Conservation (phyloP, 1,284 basidiomycete genomes). For the Malassezia furfur region DNA sequence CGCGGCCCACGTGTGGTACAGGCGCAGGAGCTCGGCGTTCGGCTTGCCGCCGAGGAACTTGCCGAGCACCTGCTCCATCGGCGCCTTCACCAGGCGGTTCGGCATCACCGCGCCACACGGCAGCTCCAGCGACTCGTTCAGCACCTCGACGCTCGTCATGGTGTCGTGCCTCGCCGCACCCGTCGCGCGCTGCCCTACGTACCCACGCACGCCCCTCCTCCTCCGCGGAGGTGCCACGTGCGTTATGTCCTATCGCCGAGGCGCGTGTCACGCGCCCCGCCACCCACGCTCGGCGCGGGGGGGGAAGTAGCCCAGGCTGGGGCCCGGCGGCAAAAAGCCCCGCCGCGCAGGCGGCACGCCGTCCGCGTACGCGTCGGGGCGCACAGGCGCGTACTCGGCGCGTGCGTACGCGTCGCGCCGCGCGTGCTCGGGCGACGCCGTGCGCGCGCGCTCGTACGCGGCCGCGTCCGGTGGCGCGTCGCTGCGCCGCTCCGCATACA, state of each 20-base stretch:
- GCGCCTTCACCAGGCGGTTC: constrained; percentile 54
- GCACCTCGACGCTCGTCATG: background rate
- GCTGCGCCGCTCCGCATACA: background rate
- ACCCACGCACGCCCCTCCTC: no score
- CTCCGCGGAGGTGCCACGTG: no score
- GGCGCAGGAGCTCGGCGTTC: constrained; percentile 53
- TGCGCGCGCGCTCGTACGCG: background rate
- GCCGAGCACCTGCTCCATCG: constrained; percentile 40
- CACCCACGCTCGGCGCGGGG: background rate
- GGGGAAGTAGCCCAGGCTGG: background rate
- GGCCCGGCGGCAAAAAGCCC: background rate
- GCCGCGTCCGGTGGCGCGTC: no score
- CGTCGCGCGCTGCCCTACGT: background rate
- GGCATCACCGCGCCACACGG: constrained; percentile 54
- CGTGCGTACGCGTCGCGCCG: background rate
- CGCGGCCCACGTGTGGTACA: constrained; percentile 69
- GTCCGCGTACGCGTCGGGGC: background rate
- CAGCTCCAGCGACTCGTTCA: constrained; percentile 50
- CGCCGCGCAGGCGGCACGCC: background rate
- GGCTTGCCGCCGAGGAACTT: constrained; percentile 33
- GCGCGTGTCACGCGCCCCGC: background rate
- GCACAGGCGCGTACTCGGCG: background rate
- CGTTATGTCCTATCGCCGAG: no score
- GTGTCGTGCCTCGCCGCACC: no score
- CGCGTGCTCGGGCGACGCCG: background rate